Conservation (phyloP, 257 asterid species). For the Cruciata laevipes region DNA sequence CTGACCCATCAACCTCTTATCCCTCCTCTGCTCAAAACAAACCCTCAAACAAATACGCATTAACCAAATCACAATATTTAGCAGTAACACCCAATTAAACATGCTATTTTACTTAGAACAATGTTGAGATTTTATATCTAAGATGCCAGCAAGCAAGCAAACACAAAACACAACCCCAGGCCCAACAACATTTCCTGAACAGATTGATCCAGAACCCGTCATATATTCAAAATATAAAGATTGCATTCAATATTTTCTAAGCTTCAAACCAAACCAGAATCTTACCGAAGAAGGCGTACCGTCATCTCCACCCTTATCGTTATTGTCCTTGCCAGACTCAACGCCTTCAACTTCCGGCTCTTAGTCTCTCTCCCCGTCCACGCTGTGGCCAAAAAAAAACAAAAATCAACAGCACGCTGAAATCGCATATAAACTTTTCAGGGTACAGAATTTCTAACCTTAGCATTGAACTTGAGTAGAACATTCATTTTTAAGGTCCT, state of each 20-base stretch:
- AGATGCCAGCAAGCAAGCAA: no score
- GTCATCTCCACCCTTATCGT: constrained; percentile 79
- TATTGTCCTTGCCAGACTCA: constrained; percentile 52
- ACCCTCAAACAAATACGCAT: neutral
- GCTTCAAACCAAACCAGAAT: no score
- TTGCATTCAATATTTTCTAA: no score
- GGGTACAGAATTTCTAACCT: no score
- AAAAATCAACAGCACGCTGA: no score
- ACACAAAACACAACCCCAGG: no score
- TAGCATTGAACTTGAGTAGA: no score
- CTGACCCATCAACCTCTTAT: constrained; percentile 88
- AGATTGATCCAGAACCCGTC: neutral
- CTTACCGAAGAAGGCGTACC: constrained; percentile 28
- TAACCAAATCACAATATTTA: neutral
- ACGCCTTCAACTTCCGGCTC: constrained; percentile 41
- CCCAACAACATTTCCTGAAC: neutral
- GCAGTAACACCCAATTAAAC: neutral
- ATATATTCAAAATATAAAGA: neutral
- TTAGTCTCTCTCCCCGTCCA: constrained; percentile 67
- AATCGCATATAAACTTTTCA: no score
- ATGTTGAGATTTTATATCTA: no score
- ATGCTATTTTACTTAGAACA: neutral
- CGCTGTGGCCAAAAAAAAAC: constrained; percentile 26
- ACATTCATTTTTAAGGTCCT: no score
- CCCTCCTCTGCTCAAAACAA: constrained; percentile 52